These are phyloP conservation scores for Boletus huronensis DNA, from an alignment of 768 basidiomycete genomes.

Conservation along the genomic window DNA sequence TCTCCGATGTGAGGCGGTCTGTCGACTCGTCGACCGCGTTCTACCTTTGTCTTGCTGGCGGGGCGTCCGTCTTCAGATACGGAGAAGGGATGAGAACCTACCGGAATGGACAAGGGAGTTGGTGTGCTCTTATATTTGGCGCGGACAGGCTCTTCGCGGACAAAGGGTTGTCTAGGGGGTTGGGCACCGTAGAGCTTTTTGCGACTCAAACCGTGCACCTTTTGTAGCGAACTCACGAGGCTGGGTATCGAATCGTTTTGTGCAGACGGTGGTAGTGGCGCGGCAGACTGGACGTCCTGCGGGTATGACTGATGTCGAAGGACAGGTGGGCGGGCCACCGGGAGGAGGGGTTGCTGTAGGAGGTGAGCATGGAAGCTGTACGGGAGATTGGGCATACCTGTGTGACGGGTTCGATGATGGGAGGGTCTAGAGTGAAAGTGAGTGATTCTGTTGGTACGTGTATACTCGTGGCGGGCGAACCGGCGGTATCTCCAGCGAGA, in stretches of 20 bases:
- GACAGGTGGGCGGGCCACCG: slow-evolving; percentile 18
- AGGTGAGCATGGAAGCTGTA: slow-evolving; percentile 10
- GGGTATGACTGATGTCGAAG: slow-evolving; percentile 30
- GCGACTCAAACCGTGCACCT: slow-evolving; percentile 66
- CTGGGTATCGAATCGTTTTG: slow-evolving; percentile 38
- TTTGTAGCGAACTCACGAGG: slow-evolving; percentile 61
- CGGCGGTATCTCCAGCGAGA: slow-evolving; percentile 38
- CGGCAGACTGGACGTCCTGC: slow-evolving; percentile 24
- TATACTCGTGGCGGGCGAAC: slow-evolving; percentile 10
- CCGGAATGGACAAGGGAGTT: slow-evolving; percentile 31
- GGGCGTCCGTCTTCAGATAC: slow-evolving; percentile 18
- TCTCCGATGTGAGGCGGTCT: slow-evolving; percentile 11
- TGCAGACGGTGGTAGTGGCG: slow-evolving; percentile 4
- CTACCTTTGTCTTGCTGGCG: slow-evolving; percentile 20
- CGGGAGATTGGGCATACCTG: slow-evolving; percentile 7
- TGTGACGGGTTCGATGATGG: background rate
- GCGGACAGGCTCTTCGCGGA: slow-evolving; percentile 48
- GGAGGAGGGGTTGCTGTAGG: background rate
- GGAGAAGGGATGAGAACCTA: slow-evolving; percentile 17
- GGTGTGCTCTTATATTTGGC: slow-evolving; percentile 33
- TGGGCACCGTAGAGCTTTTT: slow-evolving; percentile 62
- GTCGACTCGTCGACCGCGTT: slow-evolving; percentile 25
- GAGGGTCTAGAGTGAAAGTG: slow-evolving; percentile 12
- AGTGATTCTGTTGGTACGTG: background rate
- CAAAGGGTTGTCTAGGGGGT: slow-evolving; percentile 48